Conservation (phyloP, 768 basidiomycete species). For the Grammothele lineata region DNA sequence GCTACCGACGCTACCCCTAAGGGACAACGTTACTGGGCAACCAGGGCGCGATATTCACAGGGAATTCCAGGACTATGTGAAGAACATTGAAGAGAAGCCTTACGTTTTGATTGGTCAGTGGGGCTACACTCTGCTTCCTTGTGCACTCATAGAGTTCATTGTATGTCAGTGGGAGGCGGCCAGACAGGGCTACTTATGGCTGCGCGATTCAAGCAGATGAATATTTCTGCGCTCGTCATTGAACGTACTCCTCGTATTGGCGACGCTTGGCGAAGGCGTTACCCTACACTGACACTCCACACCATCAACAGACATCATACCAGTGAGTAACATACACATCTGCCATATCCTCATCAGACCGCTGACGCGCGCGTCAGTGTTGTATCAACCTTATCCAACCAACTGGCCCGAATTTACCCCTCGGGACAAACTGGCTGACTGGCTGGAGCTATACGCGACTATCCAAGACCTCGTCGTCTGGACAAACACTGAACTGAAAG, state of each 20-base stretch:
- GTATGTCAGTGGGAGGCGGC: slow-evolving; percentile 46
- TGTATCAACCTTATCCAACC: slow-evolving; percentile 7
- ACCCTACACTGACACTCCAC: slow-evolving; percentile 51
- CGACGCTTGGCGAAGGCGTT: slow-evolving; percentile 58
- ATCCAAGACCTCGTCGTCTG: slow-evolving; percentile 60
- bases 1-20: slow-evolving; percentile 24
- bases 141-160: not conserved
- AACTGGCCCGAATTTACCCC: slow-evolving; percentile 29
- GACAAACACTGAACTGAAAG: slow-evolving; percentile 44
- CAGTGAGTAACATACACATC: too few relatives aligned
- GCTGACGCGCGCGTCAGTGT: not conserved
- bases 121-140: not conserved
- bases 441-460: slow-evolving; percentile 60
- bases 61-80: slow-evolving; percentile 27
- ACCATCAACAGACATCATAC: slow-evolving; percentile 9
- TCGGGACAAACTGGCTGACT: slow-evolving; percentile 58
- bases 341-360: slow-evolving; percentile 41
- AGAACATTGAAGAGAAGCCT: slow-evolving; percentile 35
- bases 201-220: slow-evolving; percentile 56
- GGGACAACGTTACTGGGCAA: slow-evolving; percentile 34
- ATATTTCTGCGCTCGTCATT: slow-evolving; percentile 48
- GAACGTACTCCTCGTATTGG: slow-evolving; percentile 51
- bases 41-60: slow-evolving; percentile 30
- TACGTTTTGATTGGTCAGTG: slow-evolving; percentile 32
- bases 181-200: slow-evolving; percentile 66